A percentile compares a stretch with the other conserved stretches of the same genome.
These are phyloP conservation scores for Psilocybe subaeruginosa DNA, from an alignment of 768 basidiomycete species.

Conservation along the genomic window DNA sequence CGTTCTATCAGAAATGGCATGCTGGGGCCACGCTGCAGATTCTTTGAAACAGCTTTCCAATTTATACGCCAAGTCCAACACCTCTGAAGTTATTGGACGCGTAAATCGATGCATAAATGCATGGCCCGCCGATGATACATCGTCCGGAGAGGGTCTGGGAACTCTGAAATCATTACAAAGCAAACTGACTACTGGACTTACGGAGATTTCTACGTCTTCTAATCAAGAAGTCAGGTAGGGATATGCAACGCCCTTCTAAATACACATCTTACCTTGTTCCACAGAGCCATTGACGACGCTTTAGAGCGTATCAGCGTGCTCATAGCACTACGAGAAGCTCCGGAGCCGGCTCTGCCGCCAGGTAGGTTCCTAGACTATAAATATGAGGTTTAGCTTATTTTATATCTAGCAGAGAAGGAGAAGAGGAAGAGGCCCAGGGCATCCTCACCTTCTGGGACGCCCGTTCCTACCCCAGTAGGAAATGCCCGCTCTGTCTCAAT, in stretches of 20 bases:
- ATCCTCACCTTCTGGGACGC: constrained; percentile 67
- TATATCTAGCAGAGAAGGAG: constrained; percentile 62
- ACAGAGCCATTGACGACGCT: constrained; percentile 71
- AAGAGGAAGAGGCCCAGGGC: constrained; percentile 79
- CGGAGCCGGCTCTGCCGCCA: constrained; percentile 54
- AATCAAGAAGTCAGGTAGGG: constrained; percentile 69
- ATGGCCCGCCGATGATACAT: constrained; percentile 73
- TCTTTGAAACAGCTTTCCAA: constrained; percentile 59
- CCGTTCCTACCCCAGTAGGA: constrained; percentile 40
- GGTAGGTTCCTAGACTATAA: constrained; percentile 39
- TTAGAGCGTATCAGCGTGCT: constrained; percentile 72
- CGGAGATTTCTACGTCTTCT: constrained; percentile 60
- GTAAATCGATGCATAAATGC: constrained; percentile 73
- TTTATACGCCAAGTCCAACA: constrained; percentile 51
- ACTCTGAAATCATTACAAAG: constrained; percentile 63
- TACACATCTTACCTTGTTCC: constrained; percentile 6
- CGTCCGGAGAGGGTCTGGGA: constrained; percentile 70
- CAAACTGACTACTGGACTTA: constrained; percentile 62
- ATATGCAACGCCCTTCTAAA: constrained; percentile 9
- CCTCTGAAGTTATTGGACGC: constrained; percentile 64
- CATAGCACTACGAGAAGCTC: constrained; percentile 73
- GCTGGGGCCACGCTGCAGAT: constrained; percentile 70
- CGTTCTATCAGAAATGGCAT: constrained; percentile 63
- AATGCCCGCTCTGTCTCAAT: constrained; percentile 52
- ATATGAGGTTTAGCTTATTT: background rate